phyloP scores from a whole-genome alignment of 192 early-diverging fungal genomes.

The Coemansia sp. region DNA sequence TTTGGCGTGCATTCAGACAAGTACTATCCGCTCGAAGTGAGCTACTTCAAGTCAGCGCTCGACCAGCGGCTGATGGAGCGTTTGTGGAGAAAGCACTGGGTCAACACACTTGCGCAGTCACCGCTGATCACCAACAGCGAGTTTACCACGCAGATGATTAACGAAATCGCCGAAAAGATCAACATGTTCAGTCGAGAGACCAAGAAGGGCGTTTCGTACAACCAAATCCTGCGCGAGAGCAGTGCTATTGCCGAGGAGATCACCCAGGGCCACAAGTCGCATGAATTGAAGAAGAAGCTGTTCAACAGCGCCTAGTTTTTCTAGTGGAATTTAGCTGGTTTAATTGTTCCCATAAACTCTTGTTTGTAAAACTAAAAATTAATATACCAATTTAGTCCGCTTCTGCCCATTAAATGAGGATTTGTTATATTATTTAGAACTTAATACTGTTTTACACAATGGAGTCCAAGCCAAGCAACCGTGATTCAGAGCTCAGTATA shows the following conservation, averaged over 20 bases:
- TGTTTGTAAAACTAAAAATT: neutral
- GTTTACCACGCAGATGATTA: slow-evolving; percentile 46
- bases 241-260: slow-evolving; percentile 45
- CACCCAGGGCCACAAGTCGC: slow-evolving; percentile 43
- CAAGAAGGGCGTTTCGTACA: slow-evolving; percentile 29
- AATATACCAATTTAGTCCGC: neutral
- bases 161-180: slow-evolving; percentile 45
- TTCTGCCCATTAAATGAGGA: too few relatives aligned
- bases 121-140: slow-evolving; percentile 74
- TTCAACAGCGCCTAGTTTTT: slow-evolving; percentile 14
- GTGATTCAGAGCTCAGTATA: too few relatives aligned
- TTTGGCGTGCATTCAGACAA: slow-evolving; percentile 91
- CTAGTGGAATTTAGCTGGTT: neutral
- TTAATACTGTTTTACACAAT: too few relatives aligned
- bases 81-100: slow-evolving; percentile 99
- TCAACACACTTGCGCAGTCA: slow-evolving; percentile 91
- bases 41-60: slow-evolving; percentile 89
- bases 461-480: too few relatives aligned
- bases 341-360: neutral
- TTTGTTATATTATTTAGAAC: too few relatives aligned
- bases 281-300: slow-evolving; percentile 40
- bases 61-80: slow-evolving; percentile 85
- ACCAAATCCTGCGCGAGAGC: slow-evolving; percentile 40
- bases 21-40: slow-evolving; percentile 87
- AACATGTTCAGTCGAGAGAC: slow-evolving; percentile 22